Base-by-base conservation (phyloP, 768 basidiomycete species). In the Leucocoprinus leucothites region DNA sequence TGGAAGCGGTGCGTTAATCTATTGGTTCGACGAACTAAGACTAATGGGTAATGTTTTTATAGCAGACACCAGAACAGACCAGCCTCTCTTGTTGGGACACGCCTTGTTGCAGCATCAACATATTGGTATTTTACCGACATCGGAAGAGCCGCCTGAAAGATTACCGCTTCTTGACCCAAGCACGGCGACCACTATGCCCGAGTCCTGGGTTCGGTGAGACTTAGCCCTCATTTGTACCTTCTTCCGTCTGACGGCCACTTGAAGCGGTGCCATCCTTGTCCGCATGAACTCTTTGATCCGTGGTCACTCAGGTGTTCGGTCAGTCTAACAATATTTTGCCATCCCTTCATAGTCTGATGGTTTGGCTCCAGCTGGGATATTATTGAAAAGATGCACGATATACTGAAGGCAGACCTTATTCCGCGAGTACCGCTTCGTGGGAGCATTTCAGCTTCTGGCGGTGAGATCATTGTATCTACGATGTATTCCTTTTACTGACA, bases 221-320 rank as follows among this genome's bases (percentile, higher is more conserved):
- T 9, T 4, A n/a, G 9, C 4, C 3, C 16, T n/a, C 16, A 13
- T 9, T 38, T n/a, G 31, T 6, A 34, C 5, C 13, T 13, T 34
- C 31, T 11, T 4, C 14, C 16, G 11, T n/a, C 16, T 18, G 73
- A 73, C 67, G 3, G 16, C 26, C 21, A 34, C 45, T 13, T 69
- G 71, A 26, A 84, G 86, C 24, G 89, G 85, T 35, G 87, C 89
- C 0, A 90, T 91, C 61, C 68, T 89, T 22, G 78, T 92, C 58
- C 83, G 90, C 59, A 85, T 87, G 80, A 92, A 92, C 67, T 89
- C 87, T 0, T 79, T 92, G 48, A 84, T 89, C 61, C 83, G 89
- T 38, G 89, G 87, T 0, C 89, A 91, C 67, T 90, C 88, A 22
- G 89, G 86, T 40, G 81, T 91, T n/a, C 79, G 86, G 68, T 75